Evolutionary conservation across 2,329 filamentous ascomycete species (phyloP), one percentile per base, ranked within the genome.

Genomic region (Trichoderma aggressivum): DNA sequence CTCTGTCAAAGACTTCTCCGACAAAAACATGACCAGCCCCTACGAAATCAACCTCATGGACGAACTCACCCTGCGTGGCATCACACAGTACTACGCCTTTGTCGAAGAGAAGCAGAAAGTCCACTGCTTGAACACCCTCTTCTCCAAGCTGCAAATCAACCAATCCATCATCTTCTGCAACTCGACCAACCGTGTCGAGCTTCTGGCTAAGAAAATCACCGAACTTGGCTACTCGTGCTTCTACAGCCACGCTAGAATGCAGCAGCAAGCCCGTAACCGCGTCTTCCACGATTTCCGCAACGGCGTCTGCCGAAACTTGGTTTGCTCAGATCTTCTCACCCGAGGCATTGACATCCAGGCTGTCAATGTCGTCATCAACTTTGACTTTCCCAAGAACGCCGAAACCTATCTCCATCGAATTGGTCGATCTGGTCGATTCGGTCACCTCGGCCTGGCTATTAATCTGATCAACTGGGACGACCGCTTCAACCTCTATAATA

Each of bases 101-200:
- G 97, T 99, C 66, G 96, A 99, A 82, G 96, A 99, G 84, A 98
- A 98, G 85, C 94, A 98, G 81, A 99, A 99, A 84, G 96, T 99
- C 24, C 97, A 99, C 84, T 99, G 96, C 81, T 85, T 99, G 75
- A 99, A 99, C 85, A 99, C 96, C 0, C 91, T 99, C 74, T 99
- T 99, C 86, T 98, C 94, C 76, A 97, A 98, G 83, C 90, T 99
- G 18, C 95, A 99, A 83, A 99, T 99, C 85, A 99, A 99, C 84
- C 96, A 99, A 85, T 99, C 97, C 74, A 99, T 99, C 85, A 99
- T 99, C 81, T 99, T 99, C 86, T 99, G 96, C 85, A 99, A 99
- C 84, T 99, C 96, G 53, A 99, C 96, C 68, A 98, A 98, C 82
- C 93, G 96, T 75, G 96, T 99, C 73, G 96, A 99, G 83, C 87